These are phyloP conservation scores for Cladosporium velox DNA, from an alignment of 2,329 filamentous ascomycete genomes.

Conservation along the genomic window DNA sequence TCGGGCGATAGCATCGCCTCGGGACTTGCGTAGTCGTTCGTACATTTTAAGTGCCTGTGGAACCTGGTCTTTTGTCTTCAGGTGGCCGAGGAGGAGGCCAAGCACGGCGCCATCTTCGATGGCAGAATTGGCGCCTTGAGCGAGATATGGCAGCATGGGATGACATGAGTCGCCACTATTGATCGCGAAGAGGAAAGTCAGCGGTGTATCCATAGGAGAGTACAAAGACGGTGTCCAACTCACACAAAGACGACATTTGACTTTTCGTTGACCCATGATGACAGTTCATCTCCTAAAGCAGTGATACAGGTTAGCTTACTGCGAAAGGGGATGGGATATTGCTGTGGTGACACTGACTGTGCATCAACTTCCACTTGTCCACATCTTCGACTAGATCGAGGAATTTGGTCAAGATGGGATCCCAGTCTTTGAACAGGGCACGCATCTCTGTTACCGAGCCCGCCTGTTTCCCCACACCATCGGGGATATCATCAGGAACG, in stretches of 20 bases:
- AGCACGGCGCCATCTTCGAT: conserved; percentile 68
- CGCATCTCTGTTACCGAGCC: conserved; percentile 60
- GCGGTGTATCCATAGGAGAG: background rate
- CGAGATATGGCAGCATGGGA: conserved; percentile 63
- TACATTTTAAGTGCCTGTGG: conserved; percentile 44
- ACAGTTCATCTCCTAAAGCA: background rate
- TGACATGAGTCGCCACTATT: conserved; percentile 60
- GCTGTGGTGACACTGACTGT: conserved; percentile 49
- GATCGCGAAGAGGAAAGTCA: conserved; percentile 11
- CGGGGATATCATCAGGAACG: conserved; percentile 62
- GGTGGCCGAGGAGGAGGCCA: conserved; percentile 43
- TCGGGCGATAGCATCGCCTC: conserved; percentile 55
- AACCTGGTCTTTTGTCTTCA: conserved; percentile 42
- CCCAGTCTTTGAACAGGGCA: conserved; percentile 56
- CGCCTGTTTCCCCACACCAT: conserved; percentile 42
- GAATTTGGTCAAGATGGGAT: conserved; percentile 54
- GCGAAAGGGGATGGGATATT: background rate
- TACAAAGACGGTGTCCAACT: background rate
- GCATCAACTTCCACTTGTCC: conserved; percentile 69
- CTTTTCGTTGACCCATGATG: conserved; percentile 52
- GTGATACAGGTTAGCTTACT: background rate
- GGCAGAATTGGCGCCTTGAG: conserved; percentile 66
- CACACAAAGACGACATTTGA: conserved; percentile 47
- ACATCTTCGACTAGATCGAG: conserved; percentile 56
- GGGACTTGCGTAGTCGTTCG: conserved; percentile 46